Evolutionary conservation across 225 moss, liverwort and hornwort genomes (phyloP).

Genomic region (Climacium dendroides): DNA sequence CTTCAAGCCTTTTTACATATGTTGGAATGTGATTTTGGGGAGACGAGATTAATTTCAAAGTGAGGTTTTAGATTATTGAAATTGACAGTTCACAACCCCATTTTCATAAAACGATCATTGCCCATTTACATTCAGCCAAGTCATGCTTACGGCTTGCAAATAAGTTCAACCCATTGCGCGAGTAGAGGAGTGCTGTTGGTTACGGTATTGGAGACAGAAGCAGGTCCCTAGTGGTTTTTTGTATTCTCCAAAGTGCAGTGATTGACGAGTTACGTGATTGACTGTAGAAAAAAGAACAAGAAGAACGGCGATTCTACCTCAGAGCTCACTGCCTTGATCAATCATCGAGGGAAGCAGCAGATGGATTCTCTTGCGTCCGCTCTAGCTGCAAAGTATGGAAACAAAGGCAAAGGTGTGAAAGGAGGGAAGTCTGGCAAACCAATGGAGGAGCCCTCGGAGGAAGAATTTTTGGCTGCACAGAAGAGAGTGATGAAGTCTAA

Average conservation of each 20-base stretch:
- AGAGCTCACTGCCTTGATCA: slow-evolving; percentile 52
- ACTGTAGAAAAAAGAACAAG: slow-evolving; percentile 42
- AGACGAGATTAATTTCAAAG: neutral
- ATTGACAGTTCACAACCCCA: neutral
- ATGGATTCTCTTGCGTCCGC: slow-evolving; percentile 68
- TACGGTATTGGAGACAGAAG: neutral
- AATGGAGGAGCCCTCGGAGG: slow-evolving; percentile 71
- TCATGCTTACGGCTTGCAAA: neutral
- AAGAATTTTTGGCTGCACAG: slow-evolving; percentile 79
- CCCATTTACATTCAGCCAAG: neutral
- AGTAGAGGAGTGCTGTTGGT: neutral
- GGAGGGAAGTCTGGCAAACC: slow-evolving; percentile 2
- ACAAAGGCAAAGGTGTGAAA: slow-evolving; percentile 39
- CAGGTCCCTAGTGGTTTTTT: neutral
- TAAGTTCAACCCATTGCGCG: neutral
- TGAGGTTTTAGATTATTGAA: neutral
- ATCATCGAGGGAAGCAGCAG: slow-evolving; percentile 55
- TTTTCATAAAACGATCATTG: too few relatives aligned
- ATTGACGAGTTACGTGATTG: neutral
- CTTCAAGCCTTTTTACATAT: neutral
- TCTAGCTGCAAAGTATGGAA: slow-evolving; percentile 73
- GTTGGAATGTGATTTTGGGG: neutral
- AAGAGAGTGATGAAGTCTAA: slow-evolving; percentile 31
- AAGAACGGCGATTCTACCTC: slow-evolving; percentile 29
- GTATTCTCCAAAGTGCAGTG: neutral